Percentiles rank a stretch among this genome's conserved stretches.
Evolutionary conservation across 2,329 filamentous ascomycete genomes (phyloP).

Genomic region (Hymenoscyphus linearis): DNA sequence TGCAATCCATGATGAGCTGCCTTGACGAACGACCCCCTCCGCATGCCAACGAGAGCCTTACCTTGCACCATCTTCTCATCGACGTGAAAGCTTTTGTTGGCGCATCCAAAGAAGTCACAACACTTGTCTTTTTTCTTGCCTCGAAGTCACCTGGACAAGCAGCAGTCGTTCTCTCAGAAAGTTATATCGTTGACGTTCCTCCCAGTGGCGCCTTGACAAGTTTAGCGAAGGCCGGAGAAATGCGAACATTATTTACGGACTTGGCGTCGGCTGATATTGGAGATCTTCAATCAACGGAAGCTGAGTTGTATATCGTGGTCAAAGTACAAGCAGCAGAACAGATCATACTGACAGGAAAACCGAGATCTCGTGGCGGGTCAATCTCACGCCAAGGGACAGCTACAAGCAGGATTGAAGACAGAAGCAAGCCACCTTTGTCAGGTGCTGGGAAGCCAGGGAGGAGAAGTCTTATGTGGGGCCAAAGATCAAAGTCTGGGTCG

Average conservation of each 20-base stretch:
- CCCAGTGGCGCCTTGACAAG: conserved; percentile 66
- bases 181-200: conserved; percentile 72
- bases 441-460: conserved; percentile 50
- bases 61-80: conserved; percentile 76
- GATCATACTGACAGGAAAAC: conserved; percentile 22
- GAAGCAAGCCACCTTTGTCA: conserved; percentile 39
- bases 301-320: conserved; percentile 77
- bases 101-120: conserved; percentile 68
- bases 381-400: conserved; percentile 24
- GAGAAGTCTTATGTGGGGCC: conserved; percentile 66
- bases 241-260: conserved; percentile 85
- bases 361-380: conserved; percentile 23
- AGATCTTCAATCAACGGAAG: conserved; percentile 55
- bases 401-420: conserved; percentile 18
- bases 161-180: conserved; percentile 71
- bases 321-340: conserved; percentile 49
- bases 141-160: conserved; percentile 60
- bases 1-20: conserved; percentile 95
- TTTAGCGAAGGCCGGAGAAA: conserved; percentile 58
- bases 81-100: conserved; percentile 80
- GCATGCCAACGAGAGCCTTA: conserved; percentile 59
- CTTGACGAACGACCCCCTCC: conserved; percentile 74
- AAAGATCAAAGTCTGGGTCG: conserved; percentile 52
- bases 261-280: conserved; percentile 55
- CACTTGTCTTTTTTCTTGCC: conserved; percentile 72